Base-by-base conservation (phyloP, 352 stramenopile genomes). In the Globisporangium alternatum region DNA sequence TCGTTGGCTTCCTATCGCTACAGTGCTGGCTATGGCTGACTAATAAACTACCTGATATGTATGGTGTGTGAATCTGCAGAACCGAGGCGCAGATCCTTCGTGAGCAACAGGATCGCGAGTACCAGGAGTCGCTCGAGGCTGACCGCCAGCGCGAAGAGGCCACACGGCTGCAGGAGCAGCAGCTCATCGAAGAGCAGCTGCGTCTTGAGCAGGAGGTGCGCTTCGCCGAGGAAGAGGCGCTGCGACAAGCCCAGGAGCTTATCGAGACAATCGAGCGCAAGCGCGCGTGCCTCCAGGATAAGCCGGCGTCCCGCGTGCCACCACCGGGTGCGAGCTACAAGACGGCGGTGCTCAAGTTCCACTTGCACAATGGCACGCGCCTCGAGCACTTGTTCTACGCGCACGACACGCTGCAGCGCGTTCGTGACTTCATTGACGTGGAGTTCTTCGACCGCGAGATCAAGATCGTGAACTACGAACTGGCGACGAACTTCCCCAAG, bases 101-200 rank as follows among this genome's bases (percentile, higher is more conserved):
- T 1, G 81, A 97, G 64, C 90, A 98, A 65, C 95, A 98, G 71
- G 93, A 98, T 78, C 68, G 66, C 30, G 95, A 98, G 74, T 98
- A 98, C 65, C 84, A 97, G 68, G 83, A 97, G 67, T 92, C 95
- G 5, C 76, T 98, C 7, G 79, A 85, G 51, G 91, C 90, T 9
- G 95, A 98, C 75, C 91, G 95, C 56, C 77, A 83, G 64, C 83
- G 86, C 48, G 80, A 90, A 57, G 74, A 91, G 67, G 71, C 80
- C 22, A 68, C 62, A 22, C 73, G 72, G 8, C 71, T 82, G 30
- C 68, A 88, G 21, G 81, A 77, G 33, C 70, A 87, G 58, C 72
- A 67, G 4, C 72, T 78, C 21, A 66, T 81, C 6, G 72, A 83
- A 56, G 67, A 72, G 35, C 56, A 68, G 22, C 33, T 64, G 12